Base-by-base conservation (phyloP, 2,329 filamentous ascomycete genomes). In the Colletotrichum sansevieriae region DNA sequence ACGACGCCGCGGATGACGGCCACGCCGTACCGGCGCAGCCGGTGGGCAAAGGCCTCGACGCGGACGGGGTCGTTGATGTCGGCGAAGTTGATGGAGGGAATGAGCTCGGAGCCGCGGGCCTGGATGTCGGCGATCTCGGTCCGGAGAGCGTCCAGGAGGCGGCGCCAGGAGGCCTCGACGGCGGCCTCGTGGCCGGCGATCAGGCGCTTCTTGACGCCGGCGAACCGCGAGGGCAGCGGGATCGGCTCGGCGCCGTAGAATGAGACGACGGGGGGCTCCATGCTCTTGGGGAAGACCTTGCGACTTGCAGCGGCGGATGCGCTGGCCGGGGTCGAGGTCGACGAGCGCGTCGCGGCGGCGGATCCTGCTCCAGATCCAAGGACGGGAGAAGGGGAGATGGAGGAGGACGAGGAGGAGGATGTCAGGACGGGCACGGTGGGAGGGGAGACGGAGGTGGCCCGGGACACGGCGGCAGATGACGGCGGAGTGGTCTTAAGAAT, bases 181-280 rank as follows among this genome's bases (percentile, higher is more conserved):
- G 75, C 75, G 6, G 75, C 71, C 65, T 83, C 79, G 69, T 79
- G 79, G 20, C 80, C 80, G 20, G 72, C 72, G 13, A 83, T 75
- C 41, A 84, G 74, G 25, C 75, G 73, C 39, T 74, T 72, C 68
- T 85, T 85, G 61, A 83, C 75, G 18, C 76, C 74, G 11, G 80
- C 78, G 61, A 83, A 84, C 3, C 81, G 78, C 52, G 73, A 66
- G 13, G 82, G 80, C 2, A 84, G 76, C 52, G 78, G 78, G 15
- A 76, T 73, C 33, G 78, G 73, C 72, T 87, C 83, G 13, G 83
- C 82, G 74, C 86, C 85, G 81, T 87, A 88, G 71, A 88, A 88
- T 2, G 85, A 87, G 55, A 87, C 76, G 57, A 87, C 83, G 18
- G 85, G 85, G 20, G 70, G 70, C 57, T 71, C 70, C 70, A 71